These are phyloP conservation scores for Rutstroemia sp. DNA, from an alignment of 2,329 filamentous ascomycete species.

Conservation along the genomic window DNA sequence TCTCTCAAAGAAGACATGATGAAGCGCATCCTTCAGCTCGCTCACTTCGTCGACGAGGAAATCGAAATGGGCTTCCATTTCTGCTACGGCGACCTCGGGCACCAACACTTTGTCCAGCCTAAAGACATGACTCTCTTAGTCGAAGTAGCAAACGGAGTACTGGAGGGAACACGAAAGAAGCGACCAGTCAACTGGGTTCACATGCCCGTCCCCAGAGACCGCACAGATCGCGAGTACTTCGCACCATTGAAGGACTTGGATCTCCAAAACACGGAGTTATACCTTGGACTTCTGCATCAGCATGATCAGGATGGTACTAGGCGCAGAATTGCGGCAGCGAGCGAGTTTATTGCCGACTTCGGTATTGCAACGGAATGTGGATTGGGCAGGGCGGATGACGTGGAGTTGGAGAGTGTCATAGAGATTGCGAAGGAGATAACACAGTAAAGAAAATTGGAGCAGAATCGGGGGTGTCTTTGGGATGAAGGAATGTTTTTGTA, in stretches of 20 bases:
- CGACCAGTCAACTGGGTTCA: slow-evolving; percentile 36
- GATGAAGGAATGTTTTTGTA: too few relatives aligned
- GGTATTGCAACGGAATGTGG: slow-evolving; percentile 38
- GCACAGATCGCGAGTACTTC: slow-evolving; percentile 33
- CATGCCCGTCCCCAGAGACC: slow-evolving; percentile 36
- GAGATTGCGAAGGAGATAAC: slow-evolving; percentile 4
- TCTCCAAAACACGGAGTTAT: slow-evolving; percentile 30
- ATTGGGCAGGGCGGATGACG: slow-evolving; percentile 25
- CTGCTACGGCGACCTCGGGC: slow-evolving; percentile 40
- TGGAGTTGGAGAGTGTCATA: slow-evolving; percentile 15
- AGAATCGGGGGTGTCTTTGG: too few relatives aligned
- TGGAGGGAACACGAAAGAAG: slow-evolving; percentile 23
- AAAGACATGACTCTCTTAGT: slow-evolving; percentile 27
- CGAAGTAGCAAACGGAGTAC: slow-evolving; percentile 30
- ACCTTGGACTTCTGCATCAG: slow-evolving; percentile 35
- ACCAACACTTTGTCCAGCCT: slow-evolving; percentile 39
- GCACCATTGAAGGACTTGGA: slow-evolving; percentile 32
- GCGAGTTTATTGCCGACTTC: slow-evolving; percentile 28
- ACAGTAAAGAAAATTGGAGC: background rate
- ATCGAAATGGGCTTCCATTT: slow-evolving; percentile 39
- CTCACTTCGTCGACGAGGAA: slow-evolving; percentile 28
- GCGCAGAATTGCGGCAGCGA: slow-evolving; percentile 32
- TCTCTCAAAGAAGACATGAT: slow-evolving; percentile 30
- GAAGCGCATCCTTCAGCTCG: slow-evolving; percentile 29
- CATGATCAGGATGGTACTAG: slow-evolving; percentile 33